A percentile compares a stretch with the other conserved stretches of the same genome.
Conservation (phyloP, 495 filamentous ascomycete species). For the Stereocaulon alpinum region DNA sequence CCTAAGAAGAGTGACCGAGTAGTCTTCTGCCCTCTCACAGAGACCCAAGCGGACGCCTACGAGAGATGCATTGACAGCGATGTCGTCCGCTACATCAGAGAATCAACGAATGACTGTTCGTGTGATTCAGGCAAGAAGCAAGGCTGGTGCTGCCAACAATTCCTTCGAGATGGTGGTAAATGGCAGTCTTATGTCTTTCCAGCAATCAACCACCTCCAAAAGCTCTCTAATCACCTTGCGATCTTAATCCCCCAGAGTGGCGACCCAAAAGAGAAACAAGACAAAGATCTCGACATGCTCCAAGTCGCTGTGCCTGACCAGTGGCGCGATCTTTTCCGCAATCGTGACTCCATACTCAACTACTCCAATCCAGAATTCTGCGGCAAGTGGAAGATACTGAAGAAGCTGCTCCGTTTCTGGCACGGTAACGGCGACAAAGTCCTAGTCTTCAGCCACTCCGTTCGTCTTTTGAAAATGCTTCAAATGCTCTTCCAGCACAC, state of each 20-base stretch:
- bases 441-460: slow-evolving; percentile 83
- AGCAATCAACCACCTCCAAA: slow-evolving; percentile 68
- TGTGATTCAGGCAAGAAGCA: slow-evolving; percentile 60
- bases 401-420: slow-evolving; percentile 83
- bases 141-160: slow-evolving; percentile 71
- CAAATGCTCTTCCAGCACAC: slow-evolving; percentile 79
- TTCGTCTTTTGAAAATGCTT: slow-evolving; percentile 76
- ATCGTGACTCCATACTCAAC: slow-evolving; percentile 68
- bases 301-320: slow-evolving; percentile 62
- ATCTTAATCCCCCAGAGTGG: slow-evolving; percentile 66
- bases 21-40: slow-evolving; percentile 87
- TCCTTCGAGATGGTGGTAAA: slow-evolving; percentile 44
- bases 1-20: slow-evolving; percentile 92
- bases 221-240: slow-evolving; percentile 85
- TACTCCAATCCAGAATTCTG: slow-evolving; percentile 88
- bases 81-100: slow-evolving; percentile 57
- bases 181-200: slow-evolving; percentile 85
- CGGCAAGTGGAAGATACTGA: slow-evolving; percentile 92
- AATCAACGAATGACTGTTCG: slow-evolving; percentile 53
- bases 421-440: slow-evolving; percentile 85
- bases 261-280: slow-evolving; percentile 66
- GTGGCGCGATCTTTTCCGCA: slow-evolving; percentile 67
- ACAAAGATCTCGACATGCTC: slow-evolving; percentile 67
- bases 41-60: slow-evolving; percentile 75
- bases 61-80: slow-evolving; percentile 67